Conservation (phyloP, 768 basidiomycete genomes). For the Ramaria sp. region DNA sequence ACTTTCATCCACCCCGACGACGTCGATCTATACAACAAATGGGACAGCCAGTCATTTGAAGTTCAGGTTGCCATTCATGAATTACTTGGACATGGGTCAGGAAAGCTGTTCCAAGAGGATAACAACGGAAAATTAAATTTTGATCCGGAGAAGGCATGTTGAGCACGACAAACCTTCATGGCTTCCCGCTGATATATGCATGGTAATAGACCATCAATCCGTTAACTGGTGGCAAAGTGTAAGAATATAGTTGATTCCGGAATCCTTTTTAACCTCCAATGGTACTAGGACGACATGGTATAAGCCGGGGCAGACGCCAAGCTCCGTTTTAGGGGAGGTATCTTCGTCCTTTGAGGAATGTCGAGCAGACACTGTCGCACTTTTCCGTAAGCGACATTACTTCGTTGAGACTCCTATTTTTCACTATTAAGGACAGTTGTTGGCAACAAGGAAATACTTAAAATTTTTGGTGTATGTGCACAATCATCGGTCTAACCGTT, state of each 20-base stretch:
- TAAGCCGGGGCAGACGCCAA: conserved; percentile 75
- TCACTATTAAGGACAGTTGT: conserved; percentile 38
- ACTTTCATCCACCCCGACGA: conserved; percentile 81
- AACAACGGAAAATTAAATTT: conserved; percentile 75
- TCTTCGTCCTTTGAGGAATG: conserved; percentile 91
- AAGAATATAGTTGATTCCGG: conserved; percentile 15
- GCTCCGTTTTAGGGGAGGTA: conserved; percentile 74
- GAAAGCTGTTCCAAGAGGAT: conserved; percentile 72
- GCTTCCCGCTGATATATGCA: conserved; percentile 3
- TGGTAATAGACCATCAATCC: conserved; percentile 60
- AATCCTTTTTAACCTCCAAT: background rate
- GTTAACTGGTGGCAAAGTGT: conserved; percentile 68
- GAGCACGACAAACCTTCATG: conserved; percentile 13
- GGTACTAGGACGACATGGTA: conserved; percentile 67
- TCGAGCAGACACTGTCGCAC: conserved; percentile 78
- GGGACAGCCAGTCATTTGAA: conserved; percentile 74
- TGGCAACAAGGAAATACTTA: conserved; percentile 63
- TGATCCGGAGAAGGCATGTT: conserved; percentile 47
- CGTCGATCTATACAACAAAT: conserved; percentile 57
- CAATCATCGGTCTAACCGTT: background rate
- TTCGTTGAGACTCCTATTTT: background rate
- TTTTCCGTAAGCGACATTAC: conserved; percentile 47
- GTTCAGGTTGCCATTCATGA: conserved; percentile 89
- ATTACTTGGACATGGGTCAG: conserved; percentile 75
- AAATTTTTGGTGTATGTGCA: conserved; percentile 61